A percentile compares a stretch with the other conserved stretches of the same genome.
Conservation (phyloP, 345 rosid genomes). For the Kandelia obovata region DNA sequence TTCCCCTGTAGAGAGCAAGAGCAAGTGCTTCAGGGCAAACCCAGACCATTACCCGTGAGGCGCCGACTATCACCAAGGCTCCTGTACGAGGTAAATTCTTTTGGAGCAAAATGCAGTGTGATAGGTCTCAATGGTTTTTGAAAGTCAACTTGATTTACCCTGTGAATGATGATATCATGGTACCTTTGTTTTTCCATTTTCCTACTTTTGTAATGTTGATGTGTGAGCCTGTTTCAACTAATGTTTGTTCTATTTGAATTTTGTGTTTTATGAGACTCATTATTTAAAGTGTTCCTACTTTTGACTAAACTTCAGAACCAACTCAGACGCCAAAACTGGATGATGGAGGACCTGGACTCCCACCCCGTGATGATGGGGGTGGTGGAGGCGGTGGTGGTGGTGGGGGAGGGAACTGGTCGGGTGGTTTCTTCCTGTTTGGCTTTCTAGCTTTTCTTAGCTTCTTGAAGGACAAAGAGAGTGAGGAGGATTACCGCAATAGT, state of each 20-base stretch:
- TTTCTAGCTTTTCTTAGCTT: constrained; percentile 81
- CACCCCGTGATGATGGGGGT: constrained; percentile 70
- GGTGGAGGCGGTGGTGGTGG: constrained; percentile 95
- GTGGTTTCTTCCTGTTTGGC: constrained; percentile 87
- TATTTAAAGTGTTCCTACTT: not conserved
- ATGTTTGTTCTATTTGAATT: not conserved
- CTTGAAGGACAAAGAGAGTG: constrained; percentile 74
- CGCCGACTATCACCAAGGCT: constrained; percentile 86
- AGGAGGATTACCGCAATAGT: constrained; percentile 45
- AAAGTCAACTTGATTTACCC: not conserved
- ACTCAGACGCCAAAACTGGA: constrained; percentile 52
- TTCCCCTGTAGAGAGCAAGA: constrained; percentile 49
- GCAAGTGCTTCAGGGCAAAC: constrained; percentile 75
- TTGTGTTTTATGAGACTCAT: not conserved
- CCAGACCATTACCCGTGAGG: constrained; percentile 67
- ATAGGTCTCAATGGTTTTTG: not conserved
- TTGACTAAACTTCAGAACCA: constrained; percentile 22
- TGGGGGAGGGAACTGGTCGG: constrained; percentile 81
- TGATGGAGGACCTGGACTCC: constrained; percentile 80
- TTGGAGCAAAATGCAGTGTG: not conserved
- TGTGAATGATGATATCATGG: not conserved
- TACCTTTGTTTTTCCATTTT: not conserved
- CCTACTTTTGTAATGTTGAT: not conserved
- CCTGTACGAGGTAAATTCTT: constrained; percentile 60
- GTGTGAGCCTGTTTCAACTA: no score